A percentile compares a stretch with the other conserved stretches of the same genome.
These are phyloP conservation scores for Millerozyma miso DNA, from an alignment of 805 yeast genomes.

Conservation along the genomic window DNA sequence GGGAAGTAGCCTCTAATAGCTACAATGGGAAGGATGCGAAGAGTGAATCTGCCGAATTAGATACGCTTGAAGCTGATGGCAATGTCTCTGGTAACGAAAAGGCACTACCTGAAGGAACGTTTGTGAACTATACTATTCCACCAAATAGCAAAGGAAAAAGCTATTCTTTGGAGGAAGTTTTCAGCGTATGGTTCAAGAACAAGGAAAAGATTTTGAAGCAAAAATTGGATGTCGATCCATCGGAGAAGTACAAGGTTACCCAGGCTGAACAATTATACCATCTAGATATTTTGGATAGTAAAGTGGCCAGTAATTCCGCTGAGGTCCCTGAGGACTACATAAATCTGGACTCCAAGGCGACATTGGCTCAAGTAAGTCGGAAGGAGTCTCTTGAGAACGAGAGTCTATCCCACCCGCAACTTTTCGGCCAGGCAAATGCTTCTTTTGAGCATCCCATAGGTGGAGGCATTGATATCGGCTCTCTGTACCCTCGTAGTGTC, in stretches of 20 bases:
- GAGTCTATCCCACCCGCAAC: slow-evolving; percentile 8
- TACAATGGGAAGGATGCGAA: background rate
- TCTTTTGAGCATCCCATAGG: slow-evolving; percentile 1
- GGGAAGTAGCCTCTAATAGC: background rate
- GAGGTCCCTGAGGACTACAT: background rate
- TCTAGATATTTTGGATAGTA: slow-evolving; percentile 21
- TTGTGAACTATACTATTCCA: slow-evolving; percentile 18
- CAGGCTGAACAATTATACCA: slow-evolving; percentile 34
- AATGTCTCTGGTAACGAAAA: background rate
- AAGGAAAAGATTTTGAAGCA: slow-evolving; percentile 18
- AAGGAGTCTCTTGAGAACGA: slow-evolving; percentile 5
- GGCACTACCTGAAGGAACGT: background rate
- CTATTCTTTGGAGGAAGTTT: slow-evolving; percentile 50
- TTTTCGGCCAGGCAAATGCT: background rate
- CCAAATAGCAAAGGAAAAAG: slow-evolving; percentile 38
- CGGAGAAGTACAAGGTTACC: slow-evolving; percentile 27
- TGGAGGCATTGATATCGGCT: slow-evolving; percentile 2
- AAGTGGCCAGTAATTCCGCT: background rate
- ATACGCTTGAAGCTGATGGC: background rate
- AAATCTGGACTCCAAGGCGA: slow-evolving; percentile 6
- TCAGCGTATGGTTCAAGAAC: slow-evolving; percentile 46
- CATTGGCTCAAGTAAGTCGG: slow-evolving; percentile 5
- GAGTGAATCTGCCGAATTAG: background rate
- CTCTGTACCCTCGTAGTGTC: slow-evolving; percentile 38
- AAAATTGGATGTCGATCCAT: slow-evolving; percentile 9